Evolutionary conservation across 305 asterid species (phyloP), one percentile per base, ranked within the genome.

Genomic region (Vinca major): DNA sequence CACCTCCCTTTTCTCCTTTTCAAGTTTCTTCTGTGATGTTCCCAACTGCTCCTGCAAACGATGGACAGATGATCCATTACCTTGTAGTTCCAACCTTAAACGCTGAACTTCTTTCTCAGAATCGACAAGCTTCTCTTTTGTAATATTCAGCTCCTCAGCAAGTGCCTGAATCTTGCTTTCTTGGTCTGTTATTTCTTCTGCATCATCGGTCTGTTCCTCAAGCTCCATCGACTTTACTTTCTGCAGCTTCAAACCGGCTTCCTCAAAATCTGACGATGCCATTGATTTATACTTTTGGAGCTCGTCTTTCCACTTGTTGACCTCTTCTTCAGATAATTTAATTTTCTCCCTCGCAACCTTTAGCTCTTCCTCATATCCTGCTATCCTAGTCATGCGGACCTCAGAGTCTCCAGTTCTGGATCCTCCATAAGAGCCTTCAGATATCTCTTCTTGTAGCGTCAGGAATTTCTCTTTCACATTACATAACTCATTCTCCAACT

Each of bases 1-100:
- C 60, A 76, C 82, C 79, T 92, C 97, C 19, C 86, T 70, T 77
- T 82, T 87, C 85, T 90, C 92, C 63, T 64, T 81, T 73, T 90
- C 90, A 17, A 85, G 66, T 72, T 83, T 84, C 71, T 80, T 86
- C 40, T 82, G 85, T 4, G 86, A 74, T 13, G 86, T 80, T 61
- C 80, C 84, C 16, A 89, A 82, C 81, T 86, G 89, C 41, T 82
- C 86, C 68, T 81, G 87, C 49, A 85, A 72, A 60, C 67, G 69
- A 43, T 83, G 85, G 20, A 77, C 17, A 0, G 73, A 75, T 11
- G 82, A 68, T 69, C 74, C 83, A 55, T 81, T 91, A 47, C 65
- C 75, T 60, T 73, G 69, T 20, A 84, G 81, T 69, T 90, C 94
- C 68, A 62, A 67, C 54, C 72, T 80, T 62, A 88, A 68, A 47